These are phyloP conservation scores for Panicum virgatum DNA, from an alignment of 202 grass and related monocot genomes.

Conservation along the genomic window DNA sequence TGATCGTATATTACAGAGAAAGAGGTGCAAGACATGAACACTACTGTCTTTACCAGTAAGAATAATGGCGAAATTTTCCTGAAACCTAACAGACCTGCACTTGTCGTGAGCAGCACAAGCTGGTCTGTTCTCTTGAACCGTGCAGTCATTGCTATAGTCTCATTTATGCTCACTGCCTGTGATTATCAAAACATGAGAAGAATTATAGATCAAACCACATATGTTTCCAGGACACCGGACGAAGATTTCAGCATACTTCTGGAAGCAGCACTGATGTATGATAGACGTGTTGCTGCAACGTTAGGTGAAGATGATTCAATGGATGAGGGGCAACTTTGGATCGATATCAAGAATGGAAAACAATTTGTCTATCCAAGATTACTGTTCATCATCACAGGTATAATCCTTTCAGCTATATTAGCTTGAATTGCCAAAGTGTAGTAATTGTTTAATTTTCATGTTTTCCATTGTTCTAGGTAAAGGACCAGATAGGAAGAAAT, in stretches of 20 bases:
- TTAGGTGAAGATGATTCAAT: conserved; percentile 88
- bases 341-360: conserved; percentile 72
- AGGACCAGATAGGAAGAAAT: conserved; percentile 88
- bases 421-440: conserved; percentile 7
- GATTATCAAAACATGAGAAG: not conserved
- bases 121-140: conserved; percentile 62
- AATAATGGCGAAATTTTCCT: conserved; percentile 53
- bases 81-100: conserved; percentile 80
- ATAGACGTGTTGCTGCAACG: conserved; percentile 76
- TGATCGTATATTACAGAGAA: conserved; percentile 40
- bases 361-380: conserved; percentile 75
- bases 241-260: conserved; percentile 98
- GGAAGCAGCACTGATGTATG: conserved; percentile 94
- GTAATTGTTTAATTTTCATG: conserved; percentile 26
- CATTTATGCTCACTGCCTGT: not conserved
- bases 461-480: conserved; percentile 62
- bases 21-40: conserved; percentile 34
- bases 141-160: not conserved
- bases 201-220: not conserved
- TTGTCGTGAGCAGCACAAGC: conserved; percentile 97
- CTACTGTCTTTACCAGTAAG: conserved; percentile 51
- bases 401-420: conserved; percentile 38
- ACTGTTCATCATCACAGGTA: conserved; percentile 94
- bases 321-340: conserved; percentile 75
- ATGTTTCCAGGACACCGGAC: conserved; percentile 77